Conservation (phyloP, 805 yeast species). For the Kodamaea lidongshanica region DNA sequence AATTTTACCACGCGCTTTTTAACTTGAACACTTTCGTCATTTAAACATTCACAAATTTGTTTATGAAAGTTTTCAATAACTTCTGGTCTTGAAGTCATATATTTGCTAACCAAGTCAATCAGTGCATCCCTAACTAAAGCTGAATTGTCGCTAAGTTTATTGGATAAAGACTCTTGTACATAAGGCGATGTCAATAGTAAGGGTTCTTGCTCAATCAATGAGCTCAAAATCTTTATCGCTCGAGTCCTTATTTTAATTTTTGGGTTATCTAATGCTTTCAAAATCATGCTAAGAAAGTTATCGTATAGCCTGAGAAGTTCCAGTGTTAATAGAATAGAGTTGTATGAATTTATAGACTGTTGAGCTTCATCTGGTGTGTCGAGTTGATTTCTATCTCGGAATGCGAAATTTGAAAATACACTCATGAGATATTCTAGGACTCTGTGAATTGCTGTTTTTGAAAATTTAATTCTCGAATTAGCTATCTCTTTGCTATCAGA, state of each 20-base stretch:
- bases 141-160: conserved; percentile 51
- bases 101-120: conserved; percentile 55
- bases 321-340: conserved; percentile 20
- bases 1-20: conserved; percentile 56
- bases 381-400: too few species aligned
- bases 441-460: too few species aligned
- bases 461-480: too few species aligned
- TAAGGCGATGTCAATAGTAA: conserved; percentile 42
- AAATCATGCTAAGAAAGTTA: conserved; percentile 43
- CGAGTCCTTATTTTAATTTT: conserved; percentile 37
- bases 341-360: conserved; percentile 14
- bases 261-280: conserved; percentile 28
- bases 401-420: too few species aligned
- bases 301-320: conserved; percentile 41
- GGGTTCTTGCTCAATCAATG: conserved; percentile 49
- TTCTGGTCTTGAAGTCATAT: conserved; percentile 38
- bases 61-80: conserved; percentile 44
- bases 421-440: too few species aligned
- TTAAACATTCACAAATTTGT: conserved; percentile 42
- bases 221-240: conserved; percentile 59
- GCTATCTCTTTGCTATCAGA: too few species aligned
- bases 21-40: conserved; percentile 60
- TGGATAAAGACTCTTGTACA: conserved; percentile 48
- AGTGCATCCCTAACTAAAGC: conserved; percentile 74
- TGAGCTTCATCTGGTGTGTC: conserved; percentile 10